Evolutionary conservation across 805 yeast species (phyloP), one percentile per base, ranked within the genome.

Genomic region (Komagataella ulmi): DNA sequence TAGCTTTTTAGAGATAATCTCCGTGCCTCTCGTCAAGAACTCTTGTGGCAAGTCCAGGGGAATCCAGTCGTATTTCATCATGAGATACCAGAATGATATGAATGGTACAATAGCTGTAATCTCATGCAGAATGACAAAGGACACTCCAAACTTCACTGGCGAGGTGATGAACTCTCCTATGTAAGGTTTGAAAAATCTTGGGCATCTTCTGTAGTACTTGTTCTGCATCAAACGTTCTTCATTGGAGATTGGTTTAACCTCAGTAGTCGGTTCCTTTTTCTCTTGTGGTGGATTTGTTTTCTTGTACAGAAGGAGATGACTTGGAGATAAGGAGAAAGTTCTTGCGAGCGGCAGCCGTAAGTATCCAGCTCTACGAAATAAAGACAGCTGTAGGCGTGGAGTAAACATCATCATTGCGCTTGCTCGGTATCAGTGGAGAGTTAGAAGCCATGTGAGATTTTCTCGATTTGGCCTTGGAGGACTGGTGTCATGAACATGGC

Each of bases 41-140:
- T 77, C 75, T n/a, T 70, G 62, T 0, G 82, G 80, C 17, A 77
- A 58, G 48, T 74, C 75, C 12, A 51, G n/a, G 1, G 81, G 78
- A 7, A 70, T 56, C 53, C 66, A 59, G 48, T 68, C 66, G 30
- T 65, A 65, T 51, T 75, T 67, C 57, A 76, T 76, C 55, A 75
- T 68, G 3, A 67, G 53, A 53, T 69, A 76, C 83, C 83, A 78
- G 4, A 77, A 55, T 0, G 74, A 71, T 3, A 77, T 57, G 50
- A 78, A 69, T 6, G 83, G 83, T 17, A 75, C 68, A 3, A 78
- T 67, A 1, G 81, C 81, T 0, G 80, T 69, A 49, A 75, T 59
- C 57, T 78, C 82, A 55, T 78, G 83, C 14, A 78, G 65, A 10
- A 77, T 66, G 6, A 72, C 61, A 57, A 78, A 75, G 12, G 80